Percentiles rank a stretch among this genome's conserved stretches.
These are phyloP conservation scores for Cryphonectria nitschkei DNA, from an alignment of 2,329 filamentous ascomycete genomes.

Conservation along the genomic window DNA sequence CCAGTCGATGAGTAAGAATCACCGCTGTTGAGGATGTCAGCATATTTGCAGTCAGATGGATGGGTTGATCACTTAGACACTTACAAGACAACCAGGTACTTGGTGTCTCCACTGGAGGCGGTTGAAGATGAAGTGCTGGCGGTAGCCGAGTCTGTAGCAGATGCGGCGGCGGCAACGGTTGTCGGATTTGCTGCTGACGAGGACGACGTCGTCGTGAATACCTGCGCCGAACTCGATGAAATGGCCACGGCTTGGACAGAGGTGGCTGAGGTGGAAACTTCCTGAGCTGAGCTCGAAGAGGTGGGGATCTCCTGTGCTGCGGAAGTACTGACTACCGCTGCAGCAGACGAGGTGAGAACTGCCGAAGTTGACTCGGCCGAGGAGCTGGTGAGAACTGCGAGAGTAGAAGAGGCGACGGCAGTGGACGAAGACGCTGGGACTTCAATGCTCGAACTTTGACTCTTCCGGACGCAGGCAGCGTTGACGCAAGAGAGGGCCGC, in stretches of 20 bases:
- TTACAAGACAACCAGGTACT: conserved; percentile 28
- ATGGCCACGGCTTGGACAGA: not conserved
- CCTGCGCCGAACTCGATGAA: not conserved
- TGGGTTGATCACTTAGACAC: not conserved
- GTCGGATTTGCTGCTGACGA: not conserved
- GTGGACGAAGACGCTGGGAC: conserved; percentile 2
- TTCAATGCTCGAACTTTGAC: conserved; percentile 3
- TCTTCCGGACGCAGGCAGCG: conserved; percentile 24
- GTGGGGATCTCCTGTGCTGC: conserved; percentile 4
- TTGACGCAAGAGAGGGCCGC: conserved; percentile 17
- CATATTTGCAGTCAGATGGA: not conserved
- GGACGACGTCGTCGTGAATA: not conserved
- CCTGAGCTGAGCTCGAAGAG: conserved; percentile 2
- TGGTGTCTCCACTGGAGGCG: conserved; percentile 21
- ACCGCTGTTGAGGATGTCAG: conserved; percentile 12
- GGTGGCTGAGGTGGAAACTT: not conserved
- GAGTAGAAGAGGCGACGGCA: conserved; percentile 11
- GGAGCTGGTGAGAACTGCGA: not conserved
- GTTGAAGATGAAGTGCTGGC: conserved; percentile 1
- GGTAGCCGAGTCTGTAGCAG: conserved; percentile 12
- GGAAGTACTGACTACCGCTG: not conserved
- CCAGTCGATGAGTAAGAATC: conserved; percentile 29
- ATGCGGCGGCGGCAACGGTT: conserved; percentile 4
- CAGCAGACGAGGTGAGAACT: not conserved
- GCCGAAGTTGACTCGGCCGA: not conserved